Percentiles rank a stretch among this genome's conserved stretches.
Evolutionary conservation across 202 grass and related monocot genomes (phyloP).

Genomic region (Carex sylvatica): DNA sequence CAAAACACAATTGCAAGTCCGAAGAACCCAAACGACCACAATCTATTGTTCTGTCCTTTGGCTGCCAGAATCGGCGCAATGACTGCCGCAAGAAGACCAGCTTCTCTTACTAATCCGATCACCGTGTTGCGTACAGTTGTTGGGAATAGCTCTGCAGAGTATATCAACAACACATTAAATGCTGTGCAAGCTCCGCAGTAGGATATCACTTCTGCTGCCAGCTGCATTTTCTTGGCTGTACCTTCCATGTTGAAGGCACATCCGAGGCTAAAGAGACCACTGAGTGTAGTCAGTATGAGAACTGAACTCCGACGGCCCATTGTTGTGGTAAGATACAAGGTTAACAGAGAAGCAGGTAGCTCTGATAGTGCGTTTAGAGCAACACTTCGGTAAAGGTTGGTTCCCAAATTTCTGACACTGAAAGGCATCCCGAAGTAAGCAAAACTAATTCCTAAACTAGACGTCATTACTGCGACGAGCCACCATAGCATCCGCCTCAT

Average conservation of each 20-base stretch:
- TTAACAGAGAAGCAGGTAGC: constrained; percentile 24
- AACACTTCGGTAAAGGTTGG: constrained; percentile 22
- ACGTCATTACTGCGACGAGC: constrained; percentile 10
- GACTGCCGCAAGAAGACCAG: not conserved
- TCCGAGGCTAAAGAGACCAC: constrained; percentile 45
- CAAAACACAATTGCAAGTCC: constrained; percentile 52
- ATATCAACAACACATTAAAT: constrained; percentile 60
- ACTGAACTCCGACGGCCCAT: constrained; percentile 43
- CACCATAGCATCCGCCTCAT: constrained; percentile 45
- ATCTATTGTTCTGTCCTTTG: constrained; percentile 27
- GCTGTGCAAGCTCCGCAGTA: constrained; percentile 79
- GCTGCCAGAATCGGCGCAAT: constrained; percentile 25
- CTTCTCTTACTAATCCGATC: constrained; percentile 4
- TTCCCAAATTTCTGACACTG: constrained; percentile 21
- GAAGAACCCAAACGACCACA: constrained; percentile 73
- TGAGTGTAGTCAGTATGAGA: constrained; percentile 38
- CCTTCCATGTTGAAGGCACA: constrained; percentile 36
- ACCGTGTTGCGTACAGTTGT: constrained; percentile 29
- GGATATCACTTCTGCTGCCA: constrained; percentile 54
- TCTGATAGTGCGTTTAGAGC: constrained; percentile 31
- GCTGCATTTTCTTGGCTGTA: constrained; percentile 22
- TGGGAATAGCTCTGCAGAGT: constrained; percentile 35
- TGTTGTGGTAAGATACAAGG: constrained; percentile 32
- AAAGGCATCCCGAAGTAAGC: constrained; percentile 34
- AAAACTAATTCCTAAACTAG: constrained; percentile 22